These are phyloP conservation scores for Stropharia rugosoannulata DNA, from an alignment of 768 basidiomycete species.

Conservation along the genomic window DNA sequence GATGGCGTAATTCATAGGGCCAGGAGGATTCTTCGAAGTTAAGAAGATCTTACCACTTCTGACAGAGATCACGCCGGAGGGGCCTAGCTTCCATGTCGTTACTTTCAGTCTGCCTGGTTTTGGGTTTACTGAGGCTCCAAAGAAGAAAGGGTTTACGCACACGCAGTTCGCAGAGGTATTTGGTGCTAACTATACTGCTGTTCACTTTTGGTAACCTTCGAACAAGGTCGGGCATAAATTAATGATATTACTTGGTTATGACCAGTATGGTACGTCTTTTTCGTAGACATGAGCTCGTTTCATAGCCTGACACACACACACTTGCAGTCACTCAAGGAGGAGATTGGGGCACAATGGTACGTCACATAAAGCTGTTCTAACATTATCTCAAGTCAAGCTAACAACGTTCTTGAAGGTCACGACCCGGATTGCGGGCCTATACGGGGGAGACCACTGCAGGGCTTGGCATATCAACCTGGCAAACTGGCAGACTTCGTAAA, in stretches of 20 bases:
- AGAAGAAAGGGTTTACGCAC: constrained; percentile 45
- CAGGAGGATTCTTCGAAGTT: constrained; percentile 57
- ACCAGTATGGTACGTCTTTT: constrained; percentile 44
- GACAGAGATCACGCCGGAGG: constrained; percentile 35
- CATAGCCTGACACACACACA: neutral
- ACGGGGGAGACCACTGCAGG: constrained; percentile 38
- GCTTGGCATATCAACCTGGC: constrained; percentile 51
- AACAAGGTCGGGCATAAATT: constrained; percentile 44
- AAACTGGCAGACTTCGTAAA: neutral
- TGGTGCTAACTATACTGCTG: too few species aligned
- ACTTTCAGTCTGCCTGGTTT: constrained; percentile 58
- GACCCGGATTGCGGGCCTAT: constrained; percentile 21
- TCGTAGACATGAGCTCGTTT: constrained; percentile 25
- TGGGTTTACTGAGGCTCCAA: constrained; percentile 59
- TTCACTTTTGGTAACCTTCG: too few species aligned
- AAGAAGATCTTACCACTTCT: constrained; percentile 58
- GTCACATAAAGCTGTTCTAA: too few species aligned
- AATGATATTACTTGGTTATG: constrained; percentile 49
- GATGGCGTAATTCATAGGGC: constrained; percentile 38
- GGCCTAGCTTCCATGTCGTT: constrained; percentile 64
- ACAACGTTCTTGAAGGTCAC: constrained; percentile 26
- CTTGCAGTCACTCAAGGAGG: constrained; percentile 47
- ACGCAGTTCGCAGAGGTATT: constrained; percentile 54
- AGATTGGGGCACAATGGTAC: constrained; percentile 45
- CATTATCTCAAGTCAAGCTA: constrained; percentile 6